phyloP scores from a whole-genome alignment of 495 filamentous ascomycete species.

The Hamigera avellanea region DNA sequence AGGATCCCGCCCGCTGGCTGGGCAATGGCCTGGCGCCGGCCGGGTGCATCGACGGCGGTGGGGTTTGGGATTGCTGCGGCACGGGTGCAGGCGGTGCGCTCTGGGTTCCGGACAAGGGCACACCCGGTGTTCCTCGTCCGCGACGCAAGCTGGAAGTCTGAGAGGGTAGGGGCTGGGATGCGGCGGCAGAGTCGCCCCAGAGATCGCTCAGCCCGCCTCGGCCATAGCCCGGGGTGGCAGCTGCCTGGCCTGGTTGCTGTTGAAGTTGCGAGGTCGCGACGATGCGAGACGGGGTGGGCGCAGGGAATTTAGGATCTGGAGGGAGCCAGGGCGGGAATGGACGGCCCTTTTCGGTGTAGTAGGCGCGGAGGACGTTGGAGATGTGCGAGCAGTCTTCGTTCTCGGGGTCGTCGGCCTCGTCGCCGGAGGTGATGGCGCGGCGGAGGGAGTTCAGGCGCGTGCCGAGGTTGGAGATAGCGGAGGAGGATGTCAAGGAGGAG shows the following conservation, averaged over 20 bases:
- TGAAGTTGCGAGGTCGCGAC: conserved; percentile 41
- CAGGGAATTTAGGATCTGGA: conserved; percentile 65
- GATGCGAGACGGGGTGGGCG: conserved; percentile 40
- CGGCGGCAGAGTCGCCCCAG: conserved; percentile 57
- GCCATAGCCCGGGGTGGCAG: conserved; percentile 17
- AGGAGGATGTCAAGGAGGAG: conserved; percentile 47
- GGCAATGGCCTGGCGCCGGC: conserved; percentile 46
- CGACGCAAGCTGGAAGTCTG: conserved; percentile 45
- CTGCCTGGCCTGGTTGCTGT: conserved; percentile 35
- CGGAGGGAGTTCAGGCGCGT: conserved; percentile 72
- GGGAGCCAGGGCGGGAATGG: conserved; percentile 84
- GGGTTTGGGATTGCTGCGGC: conserved; percentile 10
- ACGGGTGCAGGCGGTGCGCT: conserved; percentile 2
- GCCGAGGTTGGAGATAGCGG: conserved; percentile 67
- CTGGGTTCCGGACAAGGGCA: conserved; percentile 10
- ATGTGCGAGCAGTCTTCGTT: conserved; percentile 93
- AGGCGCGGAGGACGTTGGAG: conserved; percentile 85
- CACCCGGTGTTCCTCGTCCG: conserved; percentile 23
- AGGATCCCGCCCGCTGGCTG: conserved; percentile 61
- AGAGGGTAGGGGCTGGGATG: conserved; percentile 26
- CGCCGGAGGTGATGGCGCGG: conserved; percentile 66
- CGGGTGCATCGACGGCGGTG: conserved; percentile 22
- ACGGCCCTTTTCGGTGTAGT: conserved; percentile 82
- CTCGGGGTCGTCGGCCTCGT: conserved; percentile 64
- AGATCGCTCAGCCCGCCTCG: conserved; percentile 58